phyloP scores from a whole-genome alignment of 768 basidiomycete species.

The Chalciporus piperatus region DNA sequence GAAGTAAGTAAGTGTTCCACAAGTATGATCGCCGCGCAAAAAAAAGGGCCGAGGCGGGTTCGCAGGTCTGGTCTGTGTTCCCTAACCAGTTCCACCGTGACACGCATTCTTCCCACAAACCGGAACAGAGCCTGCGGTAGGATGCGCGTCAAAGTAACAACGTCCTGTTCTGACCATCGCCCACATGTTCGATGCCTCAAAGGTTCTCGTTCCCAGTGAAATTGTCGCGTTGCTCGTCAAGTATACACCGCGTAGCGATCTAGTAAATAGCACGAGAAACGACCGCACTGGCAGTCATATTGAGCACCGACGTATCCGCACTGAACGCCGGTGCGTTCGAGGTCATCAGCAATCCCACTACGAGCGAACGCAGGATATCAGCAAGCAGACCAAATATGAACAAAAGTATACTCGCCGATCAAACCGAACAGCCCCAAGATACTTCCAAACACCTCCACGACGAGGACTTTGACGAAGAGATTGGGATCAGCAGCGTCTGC shows the following conservation, averaged over 20 bases:
- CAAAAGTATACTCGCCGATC: slow-evolving; percentile 62
- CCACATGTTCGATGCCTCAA: too few species aligned
- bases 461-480: slow-evolving; percentile 93
- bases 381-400: not conserved
- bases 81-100: too few species aligned
- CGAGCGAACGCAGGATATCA: not conserved
- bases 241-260: not conserved
- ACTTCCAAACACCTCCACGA: slow-evolving; percentile 92
- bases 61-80: too few species aligned
- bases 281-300: slow-evolving; percentile 25
- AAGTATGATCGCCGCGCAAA: too few species aligned
- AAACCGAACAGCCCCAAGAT: slow-evolving; percentile 91
- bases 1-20: too few species aligned
- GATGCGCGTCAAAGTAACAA: too few species aligned
- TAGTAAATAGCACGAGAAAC: slow-evolving; percentile 36
- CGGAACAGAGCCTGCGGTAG: too few species aligned
- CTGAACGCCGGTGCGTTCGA: slow-evolving; percentile 60
- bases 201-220: too few species aligned
- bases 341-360: slow-evolving; percentile 83
- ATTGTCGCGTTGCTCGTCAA: too few species aligned
- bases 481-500: slow-evolving; percentile 94
- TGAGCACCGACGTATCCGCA: slow-evolving; percentile 32
- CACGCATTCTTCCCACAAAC: too few species aligned
- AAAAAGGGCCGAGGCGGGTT: too few species aligned
- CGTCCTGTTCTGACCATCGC: too few species aligned